phyloP scores from a whole-genome alignment of 1,284 basidiomycete species.

The Apiotrichum akiyoshidainum region DNA sequence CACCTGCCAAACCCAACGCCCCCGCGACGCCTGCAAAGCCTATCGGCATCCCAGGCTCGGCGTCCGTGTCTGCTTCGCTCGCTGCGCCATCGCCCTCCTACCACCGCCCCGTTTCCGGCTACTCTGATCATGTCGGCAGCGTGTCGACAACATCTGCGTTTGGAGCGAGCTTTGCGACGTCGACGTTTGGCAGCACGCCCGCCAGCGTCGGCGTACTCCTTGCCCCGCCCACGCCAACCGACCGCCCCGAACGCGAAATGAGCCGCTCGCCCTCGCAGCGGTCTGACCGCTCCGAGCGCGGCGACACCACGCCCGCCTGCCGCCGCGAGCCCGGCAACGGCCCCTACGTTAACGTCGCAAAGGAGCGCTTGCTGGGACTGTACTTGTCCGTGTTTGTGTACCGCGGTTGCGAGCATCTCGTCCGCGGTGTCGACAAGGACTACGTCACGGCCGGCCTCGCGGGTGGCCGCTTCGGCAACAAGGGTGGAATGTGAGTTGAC shows the following conservation, averaged over 20 bases:
- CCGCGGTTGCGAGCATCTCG: slow-evolving; percentile 50
- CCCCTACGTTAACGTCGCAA: slow-evolving; percentile 56
- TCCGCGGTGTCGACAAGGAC: slow-evolving; percentile 53
- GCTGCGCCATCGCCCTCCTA: neutral
- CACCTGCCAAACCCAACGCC: neutral
- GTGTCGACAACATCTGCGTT: no score
- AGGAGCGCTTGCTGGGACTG: slow-evolving; percentile 58
- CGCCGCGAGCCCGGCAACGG: slow-evolving; percentile 23
- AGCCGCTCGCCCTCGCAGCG: slow-evolving; percentile 3
- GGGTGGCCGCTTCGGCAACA: slow-evolving; percentile 57
- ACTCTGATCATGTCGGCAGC: no score
- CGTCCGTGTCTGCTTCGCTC: neutral
- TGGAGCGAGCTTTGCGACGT: neutral
- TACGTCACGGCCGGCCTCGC: slow-evolving; percentile 58
- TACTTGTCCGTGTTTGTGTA: slow-evolving; percentile 54
- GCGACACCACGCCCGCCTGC: neutral
- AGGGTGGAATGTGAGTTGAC: slow-evolving; percentile 50
- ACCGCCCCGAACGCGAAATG: neutral
- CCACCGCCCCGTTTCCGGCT: neutral
- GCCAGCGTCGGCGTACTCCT: neutral
- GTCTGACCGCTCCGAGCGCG: neutral
- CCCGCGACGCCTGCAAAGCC: neutral
- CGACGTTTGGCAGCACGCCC: neutral
- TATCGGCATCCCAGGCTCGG: neutral
- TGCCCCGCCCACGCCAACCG: neutral